Conservation (phyloP, 116 monocot species). For the Thalassia testudinum region DNA sequence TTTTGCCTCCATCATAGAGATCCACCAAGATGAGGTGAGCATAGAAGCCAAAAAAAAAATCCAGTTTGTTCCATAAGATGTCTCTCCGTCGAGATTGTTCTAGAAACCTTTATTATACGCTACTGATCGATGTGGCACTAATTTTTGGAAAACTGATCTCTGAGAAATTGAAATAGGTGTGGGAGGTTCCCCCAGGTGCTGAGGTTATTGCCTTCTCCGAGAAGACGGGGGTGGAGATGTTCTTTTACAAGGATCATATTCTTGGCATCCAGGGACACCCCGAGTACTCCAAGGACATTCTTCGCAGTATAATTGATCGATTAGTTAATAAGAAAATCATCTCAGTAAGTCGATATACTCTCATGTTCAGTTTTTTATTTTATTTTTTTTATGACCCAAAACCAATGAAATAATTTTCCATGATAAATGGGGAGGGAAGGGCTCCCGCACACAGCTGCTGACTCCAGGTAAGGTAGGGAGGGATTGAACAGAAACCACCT, state of each 20-base stretch:
- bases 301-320: slow-evolving; percentile 34
- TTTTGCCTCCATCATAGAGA: slow-evolving; percentile 40
- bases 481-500: too few species aligned
- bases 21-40: slow-evolving; percentile 84
- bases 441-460: too few species aligned
- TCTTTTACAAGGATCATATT: slow-evolving; percentile 22
- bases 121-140: too few species aligned
- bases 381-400: too few species aligned
- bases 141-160: too few species aligned
- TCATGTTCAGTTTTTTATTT: too few species aligned
- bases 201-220: slow-evolving; percentile 46
- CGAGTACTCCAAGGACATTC: slow-evolving; percentile 53
- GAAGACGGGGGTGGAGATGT: slow-evolving; percentile 49
- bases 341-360: too few species aligned
- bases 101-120: too few species aligned
- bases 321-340: slow-evolving; percentile 1
- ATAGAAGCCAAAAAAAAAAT: too few species aligned
- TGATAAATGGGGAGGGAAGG: too few species aligned
- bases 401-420: too few species aligned
- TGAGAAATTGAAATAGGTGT: slow-evolving; percentile 29
- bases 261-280: slow-evolving; percentile 67
- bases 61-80: neutral
- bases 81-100: neutral
- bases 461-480: too few species aligned
- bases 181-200: slow-evolving; percentile 37